phyloP scores from a whole-genome alignment of 768 basidiomycete species.

The Boletus subparvulus region DNA sequence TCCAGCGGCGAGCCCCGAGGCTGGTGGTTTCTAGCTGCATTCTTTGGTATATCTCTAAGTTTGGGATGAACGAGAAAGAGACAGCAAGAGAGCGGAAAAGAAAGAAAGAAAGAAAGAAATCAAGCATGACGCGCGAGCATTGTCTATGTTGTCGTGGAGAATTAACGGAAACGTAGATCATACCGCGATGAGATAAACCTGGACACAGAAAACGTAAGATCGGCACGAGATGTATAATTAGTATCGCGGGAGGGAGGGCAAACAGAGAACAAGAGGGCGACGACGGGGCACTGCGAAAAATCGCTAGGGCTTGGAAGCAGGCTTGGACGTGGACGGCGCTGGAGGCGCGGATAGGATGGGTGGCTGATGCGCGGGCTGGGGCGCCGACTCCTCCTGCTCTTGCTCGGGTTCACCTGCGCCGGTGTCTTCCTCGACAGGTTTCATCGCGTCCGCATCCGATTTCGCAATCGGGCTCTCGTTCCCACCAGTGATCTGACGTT shows the following conservation, averaged over 20 bases:
- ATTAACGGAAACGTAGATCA: constrained; percentile 2
- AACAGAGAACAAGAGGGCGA: neutral
- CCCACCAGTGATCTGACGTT: constrained; percentile 10
- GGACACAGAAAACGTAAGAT: constrained; percentile 1
- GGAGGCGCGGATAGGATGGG: constrained; percentile 37
- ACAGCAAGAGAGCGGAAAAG: neutral
- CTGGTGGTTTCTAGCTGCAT: constrained; percentile 14
- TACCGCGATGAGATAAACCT: constrained; percentile 5
- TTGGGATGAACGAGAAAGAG: neutral
- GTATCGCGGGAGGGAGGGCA: neutral
- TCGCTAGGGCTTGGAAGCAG: constrained; percentile 10
- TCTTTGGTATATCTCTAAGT: constrained; percentile 28
- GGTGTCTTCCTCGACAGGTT: constrained; percentile 62
- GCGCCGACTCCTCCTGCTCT: neutral
- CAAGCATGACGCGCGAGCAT: neutral
- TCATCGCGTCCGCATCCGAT: constrained; percentile 60
- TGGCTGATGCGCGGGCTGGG: constrained; percentile 22
- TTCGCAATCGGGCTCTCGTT: constrained; percentile 11
- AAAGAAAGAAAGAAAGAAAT: neutral
- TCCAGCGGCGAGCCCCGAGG: too few species aligned
- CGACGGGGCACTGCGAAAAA: neutral
- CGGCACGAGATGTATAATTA: neutral
- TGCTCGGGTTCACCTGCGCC: constrained; percentile 11
- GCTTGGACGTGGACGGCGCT: constrained; percentile 18
- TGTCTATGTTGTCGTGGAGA: constrained; percentile 4